phyloP scores from a whole-genome alignment of 2,329 filamentous ascomycete genomes.

The Bipolaris cookei region DNA sequence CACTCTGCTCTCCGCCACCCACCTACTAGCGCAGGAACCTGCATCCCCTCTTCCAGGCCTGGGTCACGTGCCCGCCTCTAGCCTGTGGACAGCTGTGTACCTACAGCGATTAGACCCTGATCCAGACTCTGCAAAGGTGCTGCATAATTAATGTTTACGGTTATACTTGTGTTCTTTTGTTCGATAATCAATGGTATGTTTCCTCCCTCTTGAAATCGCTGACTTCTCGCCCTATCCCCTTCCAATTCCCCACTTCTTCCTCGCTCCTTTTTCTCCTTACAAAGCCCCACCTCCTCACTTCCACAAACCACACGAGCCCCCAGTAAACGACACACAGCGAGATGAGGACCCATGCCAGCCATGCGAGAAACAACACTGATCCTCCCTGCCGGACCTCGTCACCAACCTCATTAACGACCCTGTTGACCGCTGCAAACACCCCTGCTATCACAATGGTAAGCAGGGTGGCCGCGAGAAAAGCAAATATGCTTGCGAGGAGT shows the following conservation, averaged over 20 bases:
- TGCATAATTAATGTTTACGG: too few relatives aligned
- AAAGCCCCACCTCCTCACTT: conserved; percentile 28
- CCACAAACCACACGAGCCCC: conserved; percentile 36
- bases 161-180: neutral
- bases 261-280: conserved; percentile 22
- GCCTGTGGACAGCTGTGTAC: too few relatives aligned
- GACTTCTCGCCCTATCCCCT: conserved; percentile 22
- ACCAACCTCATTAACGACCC: conserved; percentile 17
- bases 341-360: conserved; percentile 25
- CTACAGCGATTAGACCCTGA: too few relatives aligned
- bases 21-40: conserved; percentile 11
- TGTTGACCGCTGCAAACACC: conserved; percentile 9
- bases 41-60: neutral
- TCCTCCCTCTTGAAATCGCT: conserved; percentile 24
- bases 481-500: conserved; percentile 12
- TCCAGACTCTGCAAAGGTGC: too few relatives aligned
- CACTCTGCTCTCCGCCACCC: conserved; percentile 7
- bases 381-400: conserved; percentile 16
- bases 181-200: neutral
- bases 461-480: conserved; percentile 25
- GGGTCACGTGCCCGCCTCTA: neutral
- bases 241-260: conserved; percentile 34
- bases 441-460: conserved; percentile 18
- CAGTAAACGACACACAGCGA: conserved; percentile 26
- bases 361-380: conserved; percentile 25